Evolutionary conservation across 2,329 filamentous ascomycete genomes (phyloP).

Genomic region (Ceratocystis huliohia): DNA sequence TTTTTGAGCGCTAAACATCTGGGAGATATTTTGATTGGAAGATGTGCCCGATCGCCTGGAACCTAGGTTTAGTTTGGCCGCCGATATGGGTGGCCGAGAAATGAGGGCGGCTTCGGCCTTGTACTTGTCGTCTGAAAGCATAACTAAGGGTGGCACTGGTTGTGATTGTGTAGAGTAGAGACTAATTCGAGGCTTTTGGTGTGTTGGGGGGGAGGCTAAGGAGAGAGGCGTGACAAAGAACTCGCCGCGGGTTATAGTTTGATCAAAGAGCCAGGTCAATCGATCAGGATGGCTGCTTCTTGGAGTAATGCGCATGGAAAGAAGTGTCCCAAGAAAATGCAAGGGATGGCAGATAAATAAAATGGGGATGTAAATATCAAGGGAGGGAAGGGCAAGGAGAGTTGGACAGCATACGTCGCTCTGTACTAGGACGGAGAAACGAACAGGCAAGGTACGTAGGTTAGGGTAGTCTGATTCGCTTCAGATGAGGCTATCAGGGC

Average conservation of each 20-base stretch:
- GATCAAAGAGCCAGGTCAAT: slow-evolving; percentile 13
- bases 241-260: not conserved
- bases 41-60: slow-evolving; percentile 1
- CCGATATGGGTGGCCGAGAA: not conserved
- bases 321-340: not conserved
- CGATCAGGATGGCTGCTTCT: slow-evolving; percentile 3
- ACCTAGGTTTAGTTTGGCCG: not conserved
- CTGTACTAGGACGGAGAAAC: not conserved
- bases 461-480: not conserved
- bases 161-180: slow-evolving; percentile 6
- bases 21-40: slow-evolving; percentile 15
- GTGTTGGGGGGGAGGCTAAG: not conserved
- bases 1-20: slow-evolving; percentile 15
- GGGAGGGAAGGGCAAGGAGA: not conserved
- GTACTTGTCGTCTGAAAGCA: slow-evolving; percentile 11
- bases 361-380: not conserved
- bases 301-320: slow-evolving; percentile 5
- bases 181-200: not conserved
- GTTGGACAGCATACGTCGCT: too few species aligned
- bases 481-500: not conserved
- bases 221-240: not conserved
- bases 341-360: not conserved
- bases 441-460: not conserved
- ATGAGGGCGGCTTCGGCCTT: not conserved
- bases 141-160: not conserved